Percentiles rank a stretch among this genome's conserved stretches.
Evolutionary conservation across 768 basidiomycete species (phyloP).

Genomic region (Boletus subcaerulescens): DNA sequence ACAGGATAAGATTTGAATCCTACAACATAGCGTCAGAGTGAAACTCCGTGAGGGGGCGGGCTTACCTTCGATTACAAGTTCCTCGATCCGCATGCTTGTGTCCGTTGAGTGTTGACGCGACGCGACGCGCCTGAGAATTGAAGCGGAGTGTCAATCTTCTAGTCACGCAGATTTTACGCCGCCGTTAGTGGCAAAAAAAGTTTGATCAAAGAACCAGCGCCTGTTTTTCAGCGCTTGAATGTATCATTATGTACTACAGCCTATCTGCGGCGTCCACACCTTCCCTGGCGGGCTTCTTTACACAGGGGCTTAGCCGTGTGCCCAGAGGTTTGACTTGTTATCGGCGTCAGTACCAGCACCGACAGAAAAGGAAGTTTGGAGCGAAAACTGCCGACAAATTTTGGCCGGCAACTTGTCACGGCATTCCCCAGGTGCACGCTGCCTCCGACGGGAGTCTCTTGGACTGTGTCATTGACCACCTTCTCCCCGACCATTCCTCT

Average conservation of each 20-base stretch:
- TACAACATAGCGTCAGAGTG: constrained; percentile 26
- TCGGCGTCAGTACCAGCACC: too few relatives aligned
- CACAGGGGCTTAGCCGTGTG: neutral
- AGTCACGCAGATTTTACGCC: constrained; percentile 6
- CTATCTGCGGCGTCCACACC: neutral
- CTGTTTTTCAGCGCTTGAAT: constrained; percentile 14
- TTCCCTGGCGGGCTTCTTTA: neutral
- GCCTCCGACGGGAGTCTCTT: too few relatives aligned
- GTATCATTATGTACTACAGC: neutral
- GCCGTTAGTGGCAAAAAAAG: neutral
- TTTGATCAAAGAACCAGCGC: neutral
- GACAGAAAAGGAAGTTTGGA: constrained; percentile 20
- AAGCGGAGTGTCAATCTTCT: constrained; percentile 22
- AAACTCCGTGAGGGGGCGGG: neutral
- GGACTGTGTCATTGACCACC: neutral
- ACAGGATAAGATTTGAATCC: constrained; percentile 99
- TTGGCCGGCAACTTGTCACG: constrained; percentile 2
- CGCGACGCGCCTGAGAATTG: constrained; percentile 30
- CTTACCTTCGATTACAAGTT: constrained; percentile 88
- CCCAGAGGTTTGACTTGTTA: neutral
- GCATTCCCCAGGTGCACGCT: constrained; percentile 8
- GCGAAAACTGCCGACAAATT: constrained; percentile 12
- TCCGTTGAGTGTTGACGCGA: constrained; percentile 18
- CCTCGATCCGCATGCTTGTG: constrained; percentile 84
- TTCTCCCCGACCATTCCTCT: neutral